Evolutionary conservation across 2,329 filamentous ascomycete species (phyloP).

Genomic region (Madurella fahalii): DNA sequence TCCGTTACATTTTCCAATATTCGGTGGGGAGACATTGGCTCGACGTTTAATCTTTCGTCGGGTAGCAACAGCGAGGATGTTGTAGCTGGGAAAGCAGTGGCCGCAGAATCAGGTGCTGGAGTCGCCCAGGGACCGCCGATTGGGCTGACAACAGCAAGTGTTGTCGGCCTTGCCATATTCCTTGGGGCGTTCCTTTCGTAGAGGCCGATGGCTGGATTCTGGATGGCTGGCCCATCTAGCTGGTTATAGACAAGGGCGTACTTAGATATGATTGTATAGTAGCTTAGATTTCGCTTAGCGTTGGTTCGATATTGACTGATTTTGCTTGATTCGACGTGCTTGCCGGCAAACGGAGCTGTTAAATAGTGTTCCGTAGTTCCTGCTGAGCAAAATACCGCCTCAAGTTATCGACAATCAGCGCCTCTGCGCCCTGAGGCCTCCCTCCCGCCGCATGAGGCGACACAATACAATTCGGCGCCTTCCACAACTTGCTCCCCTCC

Average conservation of each 20-base stretch:
- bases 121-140: not conserved
- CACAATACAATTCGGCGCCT: constrained; percentile 48
- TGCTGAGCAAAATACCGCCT: constrained; percentile 56
- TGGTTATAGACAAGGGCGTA: no score
- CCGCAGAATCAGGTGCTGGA: not conserved
- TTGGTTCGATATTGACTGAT: no score
- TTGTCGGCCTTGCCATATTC: not conserved
- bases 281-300: no score
- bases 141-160: not conserved
- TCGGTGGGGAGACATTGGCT: constrained; percentile 48
- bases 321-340: no score
- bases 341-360: no score
- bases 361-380: constrained; percentile 49
- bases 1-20: constrained; percentile 47
- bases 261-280: no score
- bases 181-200: not conserved
- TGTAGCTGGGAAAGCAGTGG: not conserved
- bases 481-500: constrained; percentile 43
- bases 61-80: not conserved
- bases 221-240: no score
- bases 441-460: constrained; percentile 58
- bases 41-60: constrained; percentile 31
- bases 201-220: not conserved
- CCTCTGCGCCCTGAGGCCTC: constrained; percentile 56
- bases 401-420: constrained; percentile 58